These are phyloP conservation scores for Grigorovia humatica DNA, from an alignment of 805 yeast species.

Conservation along the genomic window DNA sequence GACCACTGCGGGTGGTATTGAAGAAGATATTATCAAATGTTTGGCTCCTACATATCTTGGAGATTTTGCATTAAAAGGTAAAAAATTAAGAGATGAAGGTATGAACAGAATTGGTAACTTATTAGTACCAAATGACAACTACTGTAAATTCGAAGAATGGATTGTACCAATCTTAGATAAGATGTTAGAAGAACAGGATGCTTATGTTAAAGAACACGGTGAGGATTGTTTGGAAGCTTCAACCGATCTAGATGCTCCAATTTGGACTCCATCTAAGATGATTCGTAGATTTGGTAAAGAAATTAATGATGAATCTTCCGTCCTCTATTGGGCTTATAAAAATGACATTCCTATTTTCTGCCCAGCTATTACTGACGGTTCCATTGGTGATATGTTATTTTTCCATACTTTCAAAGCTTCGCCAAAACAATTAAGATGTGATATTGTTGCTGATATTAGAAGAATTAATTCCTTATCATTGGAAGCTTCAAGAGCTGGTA, in stretches of 20 bases:
- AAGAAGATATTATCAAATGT: conserved; percentile 93
- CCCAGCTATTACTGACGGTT: conserved; percentile 96
- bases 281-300: conserved; percentile 93
- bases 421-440: conserved; percentile 81
- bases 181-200: conserved; percentile 83
- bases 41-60: conserved; percentile 95
- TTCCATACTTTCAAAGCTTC: conserved; percentile 96
- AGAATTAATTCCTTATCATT: conserved; percentile 85
- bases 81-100: conserved; percentile 80
- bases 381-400: conserved; percentile 97
- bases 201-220: conserved; percentile 44
- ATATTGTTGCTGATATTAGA: conserved; percentile 90
- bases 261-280: conserved; percentile 91
- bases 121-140: conserved; percentile 94
- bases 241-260: conserved; percentile 34
- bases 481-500: conserved; percentile 91
- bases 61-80: conserved; percentile 76
- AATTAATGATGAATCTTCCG: conserved; percentile 87
- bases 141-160: conserved; percentile 98
- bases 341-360: conserved; percentile 93
- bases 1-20: conserved; percentile 97
- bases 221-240: conserved; percentile 46
- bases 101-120: conserved; percentile 96
- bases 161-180: conserved; percentile 86
- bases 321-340: conserved; percentile 96